Evolutionary conservation across 768 basidiomycete genomes (phyloP), one percentile per base, ranked within the genome.

Genomic region (Lactarius evosmus): DNA sequence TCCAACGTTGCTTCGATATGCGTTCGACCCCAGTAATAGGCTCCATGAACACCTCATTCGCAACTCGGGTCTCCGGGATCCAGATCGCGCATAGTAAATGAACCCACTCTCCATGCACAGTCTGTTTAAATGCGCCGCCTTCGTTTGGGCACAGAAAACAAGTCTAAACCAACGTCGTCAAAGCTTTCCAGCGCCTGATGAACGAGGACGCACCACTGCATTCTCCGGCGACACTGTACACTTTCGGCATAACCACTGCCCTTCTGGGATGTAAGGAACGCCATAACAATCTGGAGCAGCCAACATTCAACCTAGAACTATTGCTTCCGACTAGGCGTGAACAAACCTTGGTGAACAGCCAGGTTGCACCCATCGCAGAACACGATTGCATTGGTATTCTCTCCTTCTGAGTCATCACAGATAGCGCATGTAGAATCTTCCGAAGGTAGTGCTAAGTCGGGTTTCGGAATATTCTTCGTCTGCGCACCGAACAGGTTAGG

Each of bases 351-450:
- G 78, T 99, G 97, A n/a, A 99, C 97, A 11, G 97, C 97, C 30
- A 99, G 78, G 75, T 98, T 98, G 74, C 97, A 99, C 0, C 96
- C 97, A 73, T 99, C 97, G 73, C 97, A 99, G 72, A 99, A 99
- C 6, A 99, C 95, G 69, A 98, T 99, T 7, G 95, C 97, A 74
- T 98, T 99, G 63, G 91, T 94, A 72, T 98, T 97, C 78, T 99
- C 97, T 59, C 95, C 96, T 70, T 99, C 97, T 2, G 94, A 92
- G 71, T 99, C 97, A 72, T 99, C 97, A 71, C 97, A 99, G 49
- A 99, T 90, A 6, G 94, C 90, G 72, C 97, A 99, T 0, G 91
- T 93, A 12, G 93, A 94, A 72, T 99, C 97, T 77, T 99, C 95
- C 2, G 89, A 92, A 0, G 95, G 93, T 69, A 98, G 79, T 7